A percentile compares a stretch with the other conserved stretches of the same genome.
Evolutionary conservation across 2,329 filamentous ascomycete species (phyloP).

Genomic region (Penicillium sp.): DNA sequence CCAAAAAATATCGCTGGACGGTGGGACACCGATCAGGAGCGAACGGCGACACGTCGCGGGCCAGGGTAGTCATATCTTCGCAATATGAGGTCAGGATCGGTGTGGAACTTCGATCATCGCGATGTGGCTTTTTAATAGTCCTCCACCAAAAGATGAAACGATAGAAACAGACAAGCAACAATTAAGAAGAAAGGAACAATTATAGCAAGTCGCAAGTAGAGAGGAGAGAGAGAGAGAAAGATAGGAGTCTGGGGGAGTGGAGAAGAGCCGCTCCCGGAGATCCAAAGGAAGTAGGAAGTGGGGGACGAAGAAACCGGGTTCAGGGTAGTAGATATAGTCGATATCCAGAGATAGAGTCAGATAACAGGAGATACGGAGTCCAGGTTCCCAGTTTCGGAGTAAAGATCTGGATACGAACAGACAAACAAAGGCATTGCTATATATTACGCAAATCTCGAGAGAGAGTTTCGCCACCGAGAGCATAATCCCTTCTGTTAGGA

Average conservation of each 20-base stretch:
- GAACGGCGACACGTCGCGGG: constrained; percentile 34
- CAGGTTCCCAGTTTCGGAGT: too few species aligned
- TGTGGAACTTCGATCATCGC: background rate
- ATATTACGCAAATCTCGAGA: too few species aligned
- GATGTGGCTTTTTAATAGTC: background rate
- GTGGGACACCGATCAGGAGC: constrained; percentile 34
- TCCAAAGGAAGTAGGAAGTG: background rate
- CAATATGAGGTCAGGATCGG: background rate
- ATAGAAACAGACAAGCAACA: too few species aligned
- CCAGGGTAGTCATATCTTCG: constrained; percentile 38
- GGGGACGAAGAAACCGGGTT: background rate
- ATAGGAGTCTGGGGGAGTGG: background rate
- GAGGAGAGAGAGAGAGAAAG: background rate
- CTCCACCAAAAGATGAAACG: too few species aligned
- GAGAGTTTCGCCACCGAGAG: background rate
- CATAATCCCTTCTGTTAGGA: background rate
- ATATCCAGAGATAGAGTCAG: too few species aligned
- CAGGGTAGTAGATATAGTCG: too few species aligned
- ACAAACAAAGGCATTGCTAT: too few species aligned
- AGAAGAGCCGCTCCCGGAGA: background rate
- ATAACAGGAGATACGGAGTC: too few species aligned
- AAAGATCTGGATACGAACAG: too few species aligned
- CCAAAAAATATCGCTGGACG: constrained; percentile 35
- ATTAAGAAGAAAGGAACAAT: too few species aligned
- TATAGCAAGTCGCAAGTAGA: background rate